Base-by-base conservation (phyloP, 129 eudicot species). In the Saposhnikovia divaricata region DNA sequence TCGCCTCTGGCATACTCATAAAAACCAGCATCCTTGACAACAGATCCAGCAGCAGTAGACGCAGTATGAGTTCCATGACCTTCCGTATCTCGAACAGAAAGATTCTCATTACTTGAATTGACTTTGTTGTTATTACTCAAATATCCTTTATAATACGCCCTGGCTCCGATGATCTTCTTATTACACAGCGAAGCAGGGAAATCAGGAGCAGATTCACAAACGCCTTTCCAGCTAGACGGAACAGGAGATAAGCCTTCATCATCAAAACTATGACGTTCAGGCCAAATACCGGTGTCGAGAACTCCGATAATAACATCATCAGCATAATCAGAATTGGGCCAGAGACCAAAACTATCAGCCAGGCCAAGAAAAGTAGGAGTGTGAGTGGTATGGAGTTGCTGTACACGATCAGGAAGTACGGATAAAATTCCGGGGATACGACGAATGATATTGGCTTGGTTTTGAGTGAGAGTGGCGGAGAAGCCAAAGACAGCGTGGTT, bases 41-140 rank as follows among this genome's bases (percentile, higher is more conserved):
- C 87, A 2, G 93, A 85, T 82, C 99, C 99, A 9, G 98, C 99
- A 9, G 99, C 99, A 1, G 98, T 96, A 1, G 99, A 96, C 13
- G 99, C 90, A 0, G 99, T 96, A 70, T 96, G 99, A 0, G 98
- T 90, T 31, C 99, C 99, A 63, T 96, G 99, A 55, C 99, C 99
- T 83, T 96, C 99, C 0, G 98, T 92, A 72, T 96, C 99, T 21
- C 98, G 83, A 6, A 96, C 95, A 6, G 99, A 96, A 0, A 74
- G 82, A 1, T 84, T 48, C 9, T 88, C 93, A 6, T 18, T 50
- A 0, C 86, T 71, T n/a, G 80, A 84, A 55, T 88, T 86, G 21
- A 84, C 53, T 21, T 77, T 40, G 13, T 77, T 40, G 13, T 39
- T 77, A 0, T 82, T 82, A 43, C 87, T 86, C 3, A 40, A 39